Base-by-base conservation (phyloP, 768 basidiomycete species). In the Suillus hirtellus region DNA sequence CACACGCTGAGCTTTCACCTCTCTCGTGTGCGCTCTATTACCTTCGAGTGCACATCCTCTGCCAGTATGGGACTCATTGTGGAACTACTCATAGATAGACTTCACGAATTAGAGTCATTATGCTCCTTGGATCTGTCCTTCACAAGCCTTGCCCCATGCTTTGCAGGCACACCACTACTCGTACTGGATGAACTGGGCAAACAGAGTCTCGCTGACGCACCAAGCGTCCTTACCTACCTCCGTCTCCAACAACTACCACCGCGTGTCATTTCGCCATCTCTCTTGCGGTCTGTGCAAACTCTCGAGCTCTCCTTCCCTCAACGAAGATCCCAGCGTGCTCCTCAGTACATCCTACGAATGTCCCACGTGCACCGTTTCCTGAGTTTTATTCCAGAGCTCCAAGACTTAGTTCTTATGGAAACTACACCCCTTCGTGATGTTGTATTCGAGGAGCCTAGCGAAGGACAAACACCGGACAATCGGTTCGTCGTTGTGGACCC, bases 231-330 rank as follows among this genome's bases (percentile, higher is more conserved):
- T 21, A 62, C 63, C 49, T 69, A 76, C 67, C 78, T 84, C 31
- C 77, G 77, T 61, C 66, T 84, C 34, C 74, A 78, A 59, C 74
- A 80, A 68, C 67, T 85, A 35, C 80, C 82, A 24, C 71, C 78
- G 15, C 75, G 74, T 47, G 73, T 73, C 55, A 68, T 83, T 4
- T 76, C 81, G 14, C 64, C 70, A 15, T 68, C 69, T 60, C 74
- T 81, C 59, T 66, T 83, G 49, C 66, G 71, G 34, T 78, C 80
- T 62, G 71, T 84, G 53, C 73, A 68, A 61, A 74, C 72, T 19
- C 75, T 86, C 27, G 80, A 82, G 61, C 71, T 86, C 31, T 73
- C 70, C 40, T 83, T 76, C 64, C 70, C 76, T 3, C 77, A 74
- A 38, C 78, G 66, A 67, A 70, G 64, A 63, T 65, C 65, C 5